These are phyloP conservation scores for Platanthera zijinensis DNA, from an alignment of 106 monocot genomes.

Conservation along the genomic window DNA sequence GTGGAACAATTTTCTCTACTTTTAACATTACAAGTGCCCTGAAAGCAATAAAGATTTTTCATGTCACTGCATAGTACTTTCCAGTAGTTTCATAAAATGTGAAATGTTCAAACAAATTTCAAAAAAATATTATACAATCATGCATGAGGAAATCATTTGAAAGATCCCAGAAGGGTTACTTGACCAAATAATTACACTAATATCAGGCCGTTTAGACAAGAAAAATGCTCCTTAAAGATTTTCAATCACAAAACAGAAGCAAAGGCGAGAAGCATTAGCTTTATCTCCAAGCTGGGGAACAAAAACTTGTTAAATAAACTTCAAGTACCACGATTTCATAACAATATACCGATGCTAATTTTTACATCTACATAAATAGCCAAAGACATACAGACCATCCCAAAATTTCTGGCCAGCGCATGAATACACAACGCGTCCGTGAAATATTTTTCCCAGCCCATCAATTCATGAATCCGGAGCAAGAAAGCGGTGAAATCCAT, in stretches of 20 bases:
- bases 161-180: neutral
- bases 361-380: neutral
- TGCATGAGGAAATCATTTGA: neutral
- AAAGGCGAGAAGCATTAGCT: neutral
- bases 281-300: neutral
- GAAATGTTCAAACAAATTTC: neutral
- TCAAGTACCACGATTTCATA: neutral
- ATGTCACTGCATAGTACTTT: neutral
- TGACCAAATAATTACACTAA: neutral
- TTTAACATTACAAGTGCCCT: neutral
- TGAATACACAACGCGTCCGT: neutral
- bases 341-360: neutral
- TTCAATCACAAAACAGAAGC: neutral
- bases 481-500: neutral
- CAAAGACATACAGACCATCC: slow-evolving; percentile 1
- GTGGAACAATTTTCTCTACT: neutral
- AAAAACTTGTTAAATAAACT: neutral
- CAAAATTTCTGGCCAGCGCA: neutral
- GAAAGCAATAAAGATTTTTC: neutral
- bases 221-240: neutral
- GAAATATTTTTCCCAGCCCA: slow-evolving; percentile 1
- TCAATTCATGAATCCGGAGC: neutral
- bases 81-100: neutral
- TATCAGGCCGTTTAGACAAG: neutral
- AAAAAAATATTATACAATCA: neutral